phyloP scores from a whole-genome alignment of 1,139 yeast species.

The Pichia cactophila region DNA sequence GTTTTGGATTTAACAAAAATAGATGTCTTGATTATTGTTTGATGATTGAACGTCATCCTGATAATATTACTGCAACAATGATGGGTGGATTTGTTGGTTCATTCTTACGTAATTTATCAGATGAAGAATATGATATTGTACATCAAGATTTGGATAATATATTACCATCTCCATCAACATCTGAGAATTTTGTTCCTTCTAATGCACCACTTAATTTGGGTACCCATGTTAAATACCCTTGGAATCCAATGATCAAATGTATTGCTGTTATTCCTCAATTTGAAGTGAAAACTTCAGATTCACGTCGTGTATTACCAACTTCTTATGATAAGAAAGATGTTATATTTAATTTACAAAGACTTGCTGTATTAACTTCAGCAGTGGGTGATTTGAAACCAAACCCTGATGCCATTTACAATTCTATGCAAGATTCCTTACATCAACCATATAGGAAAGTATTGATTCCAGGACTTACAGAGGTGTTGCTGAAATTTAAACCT shows the following conservation, averaged over 20 bases:
- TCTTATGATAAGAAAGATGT: slow-evolving; percentile 76
- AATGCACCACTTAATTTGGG: slow-evolving; percentile 84
- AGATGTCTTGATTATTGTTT: slow-evolving; percentile 89
- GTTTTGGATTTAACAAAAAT: slow-evolving; percentile 61
- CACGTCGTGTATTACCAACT: slow-evolving; percentile 81
- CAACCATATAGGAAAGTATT: slow-evolving; percentile 89
- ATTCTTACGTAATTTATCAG: slow-evolving; percentile 70
- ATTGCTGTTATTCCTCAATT: slow-evolving; percentile 88
- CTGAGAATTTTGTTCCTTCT: slow-evolving; percentile 46
- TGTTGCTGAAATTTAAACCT: slow-evolving; percentile 77
- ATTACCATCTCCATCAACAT: slow-evolving; percentile 48
- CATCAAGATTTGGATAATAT: slow-evolving; percentile 81
- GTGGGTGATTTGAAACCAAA: slow-evolving; percentile 78
- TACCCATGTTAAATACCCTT: slow-evolving; percentile 77
- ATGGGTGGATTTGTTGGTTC: slow-evolving; percentile 98
- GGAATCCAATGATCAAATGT: slow-evolving; percentile 79
- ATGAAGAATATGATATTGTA: slow-evolving; percentile 62
- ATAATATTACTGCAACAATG: slow-evolving; percentile 97
- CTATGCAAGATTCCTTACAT: slow-evolving; percentile 95
- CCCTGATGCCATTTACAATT: slow-evolving; percentile 74
- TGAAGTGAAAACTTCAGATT: slow-evolving; percentile 86
- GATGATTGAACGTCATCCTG: slow-evolving; percentile 97
- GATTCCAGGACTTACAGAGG: slow-evolving; percentile 85
- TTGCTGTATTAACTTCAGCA: slow-evolving; percentile 74
- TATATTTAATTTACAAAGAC: slow-evolving; percentile 77